These are phyloP conservation scores for Paraconiothyrium brasiliense DNA, from an alignment of 2,329 filamentous ascomycete genomes.

Conservation along the genomic window DNA sequence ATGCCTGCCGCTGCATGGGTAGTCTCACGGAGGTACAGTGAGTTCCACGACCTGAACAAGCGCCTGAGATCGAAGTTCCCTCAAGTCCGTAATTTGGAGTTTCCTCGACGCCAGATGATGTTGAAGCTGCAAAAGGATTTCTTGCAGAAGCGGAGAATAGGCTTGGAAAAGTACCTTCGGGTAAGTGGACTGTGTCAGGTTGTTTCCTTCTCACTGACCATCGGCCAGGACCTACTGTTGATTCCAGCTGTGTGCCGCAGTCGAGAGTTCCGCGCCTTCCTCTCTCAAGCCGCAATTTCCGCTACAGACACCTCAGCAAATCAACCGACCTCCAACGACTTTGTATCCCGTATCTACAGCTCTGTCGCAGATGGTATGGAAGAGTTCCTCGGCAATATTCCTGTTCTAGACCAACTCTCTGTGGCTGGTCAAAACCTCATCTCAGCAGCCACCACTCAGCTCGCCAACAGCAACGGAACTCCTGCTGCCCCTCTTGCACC, in stretches of 20 bases:
- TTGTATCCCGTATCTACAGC: constrained; percentile 94
- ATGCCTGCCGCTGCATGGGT: constrained; percentile 97
- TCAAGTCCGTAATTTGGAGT: constrained; percentile 88
- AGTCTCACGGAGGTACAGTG: constrained; percentile 91
- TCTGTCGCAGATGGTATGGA: constrained; percentile 98
- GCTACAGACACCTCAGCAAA: constrained; percentile 73
- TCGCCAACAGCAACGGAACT: constrained; percentile 48
- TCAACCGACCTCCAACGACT: constrained; percentile 70
- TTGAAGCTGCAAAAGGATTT: constrained; percentile 98
- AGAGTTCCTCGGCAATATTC: constrained; percentile 94
- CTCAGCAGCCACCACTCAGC: constrained; percentile 70
- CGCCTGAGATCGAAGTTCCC: constrained; percentile 84
- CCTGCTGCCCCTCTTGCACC: constrained; percentile 18
- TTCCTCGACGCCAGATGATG: constrained; percentile 88
- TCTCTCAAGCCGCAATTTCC: constrained; percentile 85
- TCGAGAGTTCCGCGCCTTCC: constrained; percentile 87
- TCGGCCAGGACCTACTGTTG: constrained; percentile 73
- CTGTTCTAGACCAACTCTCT: constrained; percentile 92
- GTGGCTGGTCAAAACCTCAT: constrained; percentile 91
- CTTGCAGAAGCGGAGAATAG: constrained; percentile 83
- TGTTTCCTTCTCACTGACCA: background rate
- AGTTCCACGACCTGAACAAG: constrained; percentile 96
- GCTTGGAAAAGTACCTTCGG: constrained; percentile 82
- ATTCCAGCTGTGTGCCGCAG: constrained; percentile 94
- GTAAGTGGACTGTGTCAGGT: constrained; percentile 24